phyloP scores from a whole-genome alignment of 2,329 filamentous ascomycete genomes.

The Bipolaris oryzae region DNA sequence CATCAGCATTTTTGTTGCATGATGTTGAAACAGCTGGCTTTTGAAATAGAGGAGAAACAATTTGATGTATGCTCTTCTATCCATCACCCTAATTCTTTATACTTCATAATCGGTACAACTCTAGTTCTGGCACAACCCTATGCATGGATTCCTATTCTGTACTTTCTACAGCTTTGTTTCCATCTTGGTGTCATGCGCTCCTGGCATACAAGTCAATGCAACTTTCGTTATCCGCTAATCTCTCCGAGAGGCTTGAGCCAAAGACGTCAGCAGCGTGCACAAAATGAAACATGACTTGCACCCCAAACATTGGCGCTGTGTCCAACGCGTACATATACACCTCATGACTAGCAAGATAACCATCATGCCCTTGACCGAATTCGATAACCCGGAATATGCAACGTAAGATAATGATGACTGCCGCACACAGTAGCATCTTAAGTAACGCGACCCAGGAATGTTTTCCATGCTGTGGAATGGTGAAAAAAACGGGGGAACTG shows the following conservation, averaged over 20 bases:
- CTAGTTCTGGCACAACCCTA: neutral
- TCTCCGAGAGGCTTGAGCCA: conserved; percentile 10
- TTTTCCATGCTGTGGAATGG: conserved; percentile 23
- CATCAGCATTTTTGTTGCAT: neutral
- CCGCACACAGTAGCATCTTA: conserved; percentile 51
- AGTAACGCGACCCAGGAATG: conserved; percentile 49
- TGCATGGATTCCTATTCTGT: neutral
- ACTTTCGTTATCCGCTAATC: conserved; percentile 24
- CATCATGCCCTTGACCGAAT: conserved; percentile 51
- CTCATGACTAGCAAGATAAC: conserved; percentile 54
- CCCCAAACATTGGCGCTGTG: conserved; percentile 51
- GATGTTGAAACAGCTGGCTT: neutral
- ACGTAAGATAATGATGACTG: conserved; percentile 56
- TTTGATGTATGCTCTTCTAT: no score
- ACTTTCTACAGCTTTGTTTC: neutral
- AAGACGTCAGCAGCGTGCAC: conserved; percentile 28
- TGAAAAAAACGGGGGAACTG: no score
- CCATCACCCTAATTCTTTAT: neutral
- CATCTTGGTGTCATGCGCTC: neutral
- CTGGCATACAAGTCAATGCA: conserved; percentile 18
- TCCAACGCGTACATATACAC: conserved; percentile 56
- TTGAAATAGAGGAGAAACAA: neutral
- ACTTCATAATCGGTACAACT: no score
- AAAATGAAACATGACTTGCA: conserved; percentile 47
- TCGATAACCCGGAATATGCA: conserved; percentile 52